phyloP scores from a whole-genome alignment of 176 grass and related monocot genomes.

The Cymbopogon citratus region DNA sequence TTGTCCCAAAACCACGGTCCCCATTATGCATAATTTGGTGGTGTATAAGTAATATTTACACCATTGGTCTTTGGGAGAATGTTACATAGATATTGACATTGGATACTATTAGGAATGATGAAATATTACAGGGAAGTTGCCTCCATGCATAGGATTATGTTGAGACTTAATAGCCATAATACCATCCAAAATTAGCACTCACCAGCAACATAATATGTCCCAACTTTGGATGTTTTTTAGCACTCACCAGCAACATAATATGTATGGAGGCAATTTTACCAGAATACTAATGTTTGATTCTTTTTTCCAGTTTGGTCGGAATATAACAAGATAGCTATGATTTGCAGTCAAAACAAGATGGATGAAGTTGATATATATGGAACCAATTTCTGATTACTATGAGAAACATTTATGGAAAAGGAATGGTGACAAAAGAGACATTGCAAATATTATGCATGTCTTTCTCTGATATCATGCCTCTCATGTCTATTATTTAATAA shows the following conservation, averaged over 20 bases:
- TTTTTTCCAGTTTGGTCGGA: background rate
- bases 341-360: background rate
- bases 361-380: background rate
- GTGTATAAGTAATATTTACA: background rate
- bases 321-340: background rate
- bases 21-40: background rate
- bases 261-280: background rate
- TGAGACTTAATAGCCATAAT: background rate
- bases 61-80: background rate
- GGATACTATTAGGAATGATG: background rate
- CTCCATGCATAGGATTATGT: background rate
- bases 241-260: background rate
- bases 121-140: background rate
- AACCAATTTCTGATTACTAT: background rate
- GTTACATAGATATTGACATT: background rate
- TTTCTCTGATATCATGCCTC: background rate
- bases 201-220: background rate
- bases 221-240: background rate
- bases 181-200: background rate
- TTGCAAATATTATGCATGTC: background rate
- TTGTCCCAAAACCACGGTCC: background rate
- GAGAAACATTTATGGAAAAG: background rate
- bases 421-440: background rate
- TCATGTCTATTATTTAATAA: background rate
- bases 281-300: background rate